Conservation (phyloP, 1,139 yeast genomes). For the Geotrichum aggregatum region DNA sequence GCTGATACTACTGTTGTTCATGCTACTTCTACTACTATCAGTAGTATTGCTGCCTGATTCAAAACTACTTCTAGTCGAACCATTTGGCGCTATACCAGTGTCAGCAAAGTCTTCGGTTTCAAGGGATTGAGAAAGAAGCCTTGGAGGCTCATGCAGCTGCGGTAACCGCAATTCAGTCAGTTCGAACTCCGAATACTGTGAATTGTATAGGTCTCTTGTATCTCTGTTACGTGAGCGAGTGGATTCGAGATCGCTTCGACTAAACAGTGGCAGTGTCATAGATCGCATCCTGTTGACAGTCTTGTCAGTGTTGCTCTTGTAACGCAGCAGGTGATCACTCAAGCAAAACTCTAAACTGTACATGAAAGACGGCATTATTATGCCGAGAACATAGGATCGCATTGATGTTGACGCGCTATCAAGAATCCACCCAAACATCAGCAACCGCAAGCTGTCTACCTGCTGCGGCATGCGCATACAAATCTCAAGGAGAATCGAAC, state of each 20-base stretch:
- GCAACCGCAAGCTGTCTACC: slow-evolving; percentile 9
- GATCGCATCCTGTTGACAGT: not conserved
- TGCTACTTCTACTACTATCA: no score
- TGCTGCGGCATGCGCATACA: slow-evolving; percentile 10
- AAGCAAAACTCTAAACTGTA: slow-evolving; percentile 14
- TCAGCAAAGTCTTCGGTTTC: not conserved
- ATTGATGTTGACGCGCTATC: not conserved
- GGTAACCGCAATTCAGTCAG: not conserved
- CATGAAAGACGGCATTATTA: slow-evolving; percentile 16
- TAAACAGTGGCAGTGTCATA: not conserved
- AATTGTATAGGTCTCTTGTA: not conserved
- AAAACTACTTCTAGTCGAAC: no score
- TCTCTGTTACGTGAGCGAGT: not conserved
- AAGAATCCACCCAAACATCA: slow-evolving; percentile 15
- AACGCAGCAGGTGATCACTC: slow-evolving; percentile 17
- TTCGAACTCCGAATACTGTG: not conserved
- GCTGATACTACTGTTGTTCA: no score
- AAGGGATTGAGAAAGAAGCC: not conserved
- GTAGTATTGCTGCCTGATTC: no score
- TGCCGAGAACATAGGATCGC: slow-evolving; percentile 1
- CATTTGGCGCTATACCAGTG: no score
- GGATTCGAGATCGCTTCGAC: slow-evolving; percentile 3
- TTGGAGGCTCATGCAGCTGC: not conserved
- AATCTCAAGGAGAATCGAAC: slow-evolving; percentile 8
- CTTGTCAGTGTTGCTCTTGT: slow-evolving; percentile 8